Evolutionary conservation across 139 green algal genomes (phyloP).

Genomic region (Coelastrella sp.): DNA sequence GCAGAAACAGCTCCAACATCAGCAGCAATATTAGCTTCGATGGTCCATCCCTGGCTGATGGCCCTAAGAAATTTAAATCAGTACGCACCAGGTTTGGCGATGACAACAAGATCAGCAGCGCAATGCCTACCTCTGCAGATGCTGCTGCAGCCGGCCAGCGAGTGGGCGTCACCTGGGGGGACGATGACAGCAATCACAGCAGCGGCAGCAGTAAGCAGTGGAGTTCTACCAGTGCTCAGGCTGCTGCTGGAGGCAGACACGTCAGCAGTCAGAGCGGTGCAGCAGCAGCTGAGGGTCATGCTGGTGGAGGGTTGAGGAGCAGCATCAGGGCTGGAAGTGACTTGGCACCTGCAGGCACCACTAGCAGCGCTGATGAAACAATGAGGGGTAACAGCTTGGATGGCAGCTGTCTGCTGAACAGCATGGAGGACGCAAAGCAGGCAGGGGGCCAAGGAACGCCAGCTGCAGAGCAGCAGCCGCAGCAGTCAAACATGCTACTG

Average conservation of each 20-base stretch:
- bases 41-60: slow-evolving; percentile 6
- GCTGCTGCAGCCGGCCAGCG: neutral
- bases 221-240: neutral
- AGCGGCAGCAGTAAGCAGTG: slow-evolving; percentile 14
- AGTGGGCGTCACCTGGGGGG: too few relatives aligned
- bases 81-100: neutral
- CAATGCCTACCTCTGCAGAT: neutral
- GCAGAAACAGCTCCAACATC: neutral
- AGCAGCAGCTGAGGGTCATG: neutral
- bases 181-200: neutral
- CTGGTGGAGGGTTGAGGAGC: neutral
- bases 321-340: neutral
- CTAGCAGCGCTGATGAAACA: neutral
- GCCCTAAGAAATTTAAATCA: neutral
- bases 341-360: neutral
- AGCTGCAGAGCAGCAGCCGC: too few relatives aligned
- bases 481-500: neutral
- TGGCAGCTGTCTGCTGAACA: too few relatives aligned
- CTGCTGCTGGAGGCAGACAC: neutral
- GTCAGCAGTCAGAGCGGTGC: neutral
- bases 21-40: neutral
- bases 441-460: too few relatives aligned
- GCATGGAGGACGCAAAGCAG: too few relatives aligned
- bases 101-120: neutral
- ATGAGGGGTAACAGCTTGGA: too few relatives aligned